Base-by-base conservation (phyloP, 352 stramenopile genomes). In the Globisporangium recalcitrans region DNA sequence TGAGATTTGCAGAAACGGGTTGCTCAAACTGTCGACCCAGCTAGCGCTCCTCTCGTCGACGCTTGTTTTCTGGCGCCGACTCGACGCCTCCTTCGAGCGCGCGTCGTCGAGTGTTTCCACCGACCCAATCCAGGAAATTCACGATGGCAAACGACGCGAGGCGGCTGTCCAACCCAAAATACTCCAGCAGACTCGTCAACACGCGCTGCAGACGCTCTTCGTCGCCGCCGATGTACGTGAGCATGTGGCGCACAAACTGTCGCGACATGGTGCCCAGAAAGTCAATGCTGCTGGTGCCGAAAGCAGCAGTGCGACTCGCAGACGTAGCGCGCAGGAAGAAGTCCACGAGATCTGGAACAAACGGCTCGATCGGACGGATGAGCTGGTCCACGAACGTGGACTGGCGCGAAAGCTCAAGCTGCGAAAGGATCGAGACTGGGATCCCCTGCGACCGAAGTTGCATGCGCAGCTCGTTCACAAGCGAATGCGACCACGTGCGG, bases 291-390 rank as follows among this genome's bases (percentile, higher is more conserved):
- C 63, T 84, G 1, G 69, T 47, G 3, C 73, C 78, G 52, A 87
- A 85, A 3, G 75, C 70, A 13, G 64, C 70, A 10, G 74, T 72
- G 31, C 77, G 74, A 27, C 79, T 87, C 16, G 79, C 80, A 6
- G 76, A 86, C 36, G 77, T 89, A 0, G 80, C 77, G 27, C 82
- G 82, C 22, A 91, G 71, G 24, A 88, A 70, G 21, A 69, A 67
- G 29, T 89, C 77, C 1, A 89, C 58, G 5, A 89, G 63, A 26
- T 91, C 78, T 0, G 80, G 71, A 0, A 85, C 58, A 59, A 88
- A 91, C 9, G 82, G 75, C 54, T 85, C 78, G 26, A 89, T 31
- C 11, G 71, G 64, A 32, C 68, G 67, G 21, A 91, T 38, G 51
- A 91, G 62, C 22, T 85, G 69, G 52, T 75, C 65, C 14, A 77